A percentile compares a stretch with the other conserved stretches of the same genome.
These are phyloP conservation scores for Botrytis cinerea DNA, from an alignment of 2,329 filamentous ascomycete species.

Conservation along the genomic window DNA sequence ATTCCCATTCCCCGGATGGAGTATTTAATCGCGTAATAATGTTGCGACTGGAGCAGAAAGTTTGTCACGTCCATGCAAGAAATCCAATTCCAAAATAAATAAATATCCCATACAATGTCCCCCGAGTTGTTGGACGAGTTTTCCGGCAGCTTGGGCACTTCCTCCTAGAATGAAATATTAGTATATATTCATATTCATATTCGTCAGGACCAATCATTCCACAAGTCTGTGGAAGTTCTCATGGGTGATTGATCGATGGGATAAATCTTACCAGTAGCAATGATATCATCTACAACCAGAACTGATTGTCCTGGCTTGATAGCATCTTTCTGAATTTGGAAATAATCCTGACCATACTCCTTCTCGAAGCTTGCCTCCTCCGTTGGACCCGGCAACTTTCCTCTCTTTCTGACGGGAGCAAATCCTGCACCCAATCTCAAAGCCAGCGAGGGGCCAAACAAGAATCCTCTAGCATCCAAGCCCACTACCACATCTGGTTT, in stretches of 20 bases:
- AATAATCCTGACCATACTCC: constrained; percentile 93
- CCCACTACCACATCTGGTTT: constrained; percentile 90
- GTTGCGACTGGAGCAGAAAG: constrained; percentile 82
- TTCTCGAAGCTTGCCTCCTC: constrained; percentile 87
- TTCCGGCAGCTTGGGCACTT: constrained; percentile 83
- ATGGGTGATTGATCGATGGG: not conserved
- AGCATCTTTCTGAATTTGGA: constrained; percentile 90
- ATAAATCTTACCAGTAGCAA: constrained; percentile 80
- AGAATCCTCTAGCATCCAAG: constrained; percentile 89
- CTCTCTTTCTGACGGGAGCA: constrained; percentile 90
- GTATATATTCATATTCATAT: not conserved
- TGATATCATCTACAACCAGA: constrained; percentile 94
- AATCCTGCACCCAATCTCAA: constrained; percentile 71
- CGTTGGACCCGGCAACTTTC: constrained; percentile 90
- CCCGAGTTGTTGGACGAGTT: constrained; percentile 82
- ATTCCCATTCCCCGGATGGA: constrained; percentile 2
- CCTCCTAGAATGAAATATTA: constrained; percentile 63
- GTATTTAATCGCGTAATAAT: constrained; percentile 67
- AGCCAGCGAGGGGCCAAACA: constrained; percentile 90
- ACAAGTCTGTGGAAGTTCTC: too few species aligned
- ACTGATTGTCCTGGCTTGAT: constrained; percentile 87
- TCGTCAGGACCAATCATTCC: not conserved
- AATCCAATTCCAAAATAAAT: constrained; percentile 94
- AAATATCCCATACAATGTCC: constrained; percentile 85
- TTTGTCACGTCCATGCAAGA: constrained; percentile 89